phyloP scores from a whole-genome alignment of 495 filamentous ascomycete species.

The Penicillium paxilli region DNA sequence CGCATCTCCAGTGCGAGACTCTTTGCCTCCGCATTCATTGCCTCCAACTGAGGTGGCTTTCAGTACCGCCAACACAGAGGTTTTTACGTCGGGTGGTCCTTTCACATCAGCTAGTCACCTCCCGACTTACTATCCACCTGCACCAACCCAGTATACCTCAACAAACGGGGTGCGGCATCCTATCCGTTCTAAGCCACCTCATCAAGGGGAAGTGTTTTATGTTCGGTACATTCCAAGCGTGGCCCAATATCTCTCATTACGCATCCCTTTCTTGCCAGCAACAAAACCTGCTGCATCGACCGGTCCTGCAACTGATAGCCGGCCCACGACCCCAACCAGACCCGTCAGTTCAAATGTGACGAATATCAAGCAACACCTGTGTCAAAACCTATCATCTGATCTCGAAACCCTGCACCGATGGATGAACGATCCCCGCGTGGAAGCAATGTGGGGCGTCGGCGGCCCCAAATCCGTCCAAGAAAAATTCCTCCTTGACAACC shows the following conservation, averaged over 20 bases:
- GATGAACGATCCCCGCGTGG: slow-evolving; percentile 87
- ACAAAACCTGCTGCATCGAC: slow-evolving; percentile 13
- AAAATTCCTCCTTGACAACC: slow-evolving; percentile 62
- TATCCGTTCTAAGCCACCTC: slow-evolving; percentile 82
- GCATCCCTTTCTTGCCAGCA: slow-evolving; percentile 59
- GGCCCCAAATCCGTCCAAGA: slow-evolving; percentile 64
- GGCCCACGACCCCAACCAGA: slow-evolving; percentile 22
- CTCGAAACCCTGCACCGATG: slow-evolving; percentile 78
- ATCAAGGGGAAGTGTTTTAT: slow-evolving; percentile 88
- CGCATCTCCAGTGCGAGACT: slow-evolving; percentile 58
- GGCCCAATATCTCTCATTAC: slow-evolving; percentile 83
- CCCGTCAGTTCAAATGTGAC: slow-evolving; percentile 28
- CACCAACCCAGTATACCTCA: slow-evolving; percentile 76
- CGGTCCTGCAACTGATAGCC: slow-evolving; percentile 6
- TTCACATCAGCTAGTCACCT: slow-evolving; percentile 77
- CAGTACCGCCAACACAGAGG: slow-evolving; percentile 45
- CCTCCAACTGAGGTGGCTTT: slow-evolving; percentile 23
- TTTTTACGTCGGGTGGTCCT: slow-evolving; percentile 69
- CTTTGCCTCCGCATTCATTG: slow-evolving; percentile 20
- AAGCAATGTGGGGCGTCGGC: slow-evolving; percentile 75
- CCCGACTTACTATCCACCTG: slow-evolving; percentile 86
- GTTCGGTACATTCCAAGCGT: slow-evolving; percentile 80
- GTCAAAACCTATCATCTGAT: slow-evolving; percentile 52
- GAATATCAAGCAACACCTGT: slow-evolving; percentile 29
- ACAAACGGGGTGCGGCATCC: slow-evolving; percentile 83